Base-by-base conservation (phyloP, 495 filamentous ascomycete species). In the Lepidopterella palustris region DNA sequence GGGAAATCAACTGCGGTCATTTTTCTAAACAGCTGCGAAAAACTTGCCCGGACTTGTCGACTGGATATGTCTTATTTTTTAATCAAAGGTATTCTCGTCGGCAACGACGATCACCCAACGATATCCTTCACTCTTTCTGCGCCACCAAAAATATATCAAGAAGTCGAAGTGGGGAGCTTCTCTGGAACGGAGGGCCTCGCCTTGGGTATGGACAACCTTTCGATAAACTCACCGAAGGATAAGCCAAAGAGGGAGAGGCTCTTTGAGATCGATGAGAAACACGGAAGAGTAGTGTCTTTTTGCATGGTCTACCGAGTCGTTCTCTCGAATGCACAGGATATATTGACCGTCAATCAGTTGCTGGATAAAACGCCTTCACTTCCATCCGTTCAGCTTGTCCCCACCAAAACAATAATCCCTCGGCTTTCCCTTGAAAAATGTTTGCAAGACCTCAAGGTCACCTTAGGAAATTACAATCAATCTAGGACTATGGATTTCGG, bases 21-120 rank as follows among this genome's bases (percentile, higher is more conserved):
- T 3, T 26, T 64, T 1, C 59, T 70, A 0, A 35, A 40, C 5
- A n/a, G 18, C 13, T 21, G 23, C 1, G 4, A 47, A 2, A 5
- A 55, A 5, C 53, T 58, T 11, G n/a, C 29, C 6, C 29, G 45
- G 31, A 24, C 11, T 25, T 50, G 47, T 27, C 53, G 61, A 20
- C 40, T 68, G 39, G 53, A 66, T 27, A 26, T 69, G 11, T 39
- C 55, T n/a, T 69, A 71, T 58, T 55, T 66, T 45, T n/a, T 18
- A 47, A 62, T 65, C 50, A 45, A 65, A 4, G 45, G 55, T 32
- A 59, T 68, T 31, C 32, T 62, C 26, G 45, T 57, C 13, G 68
- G 63, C 8, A 55, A 31, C 32, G 49, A 28, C 23, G 9, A 15
- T 18, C 51, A 68, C 32, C 59, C 68, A 15, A 57, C 58, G 2